Base-by-base conservation (phyloP, 2,329 filamentous ascomycete species). In the Penicillium sp. region DNA sequence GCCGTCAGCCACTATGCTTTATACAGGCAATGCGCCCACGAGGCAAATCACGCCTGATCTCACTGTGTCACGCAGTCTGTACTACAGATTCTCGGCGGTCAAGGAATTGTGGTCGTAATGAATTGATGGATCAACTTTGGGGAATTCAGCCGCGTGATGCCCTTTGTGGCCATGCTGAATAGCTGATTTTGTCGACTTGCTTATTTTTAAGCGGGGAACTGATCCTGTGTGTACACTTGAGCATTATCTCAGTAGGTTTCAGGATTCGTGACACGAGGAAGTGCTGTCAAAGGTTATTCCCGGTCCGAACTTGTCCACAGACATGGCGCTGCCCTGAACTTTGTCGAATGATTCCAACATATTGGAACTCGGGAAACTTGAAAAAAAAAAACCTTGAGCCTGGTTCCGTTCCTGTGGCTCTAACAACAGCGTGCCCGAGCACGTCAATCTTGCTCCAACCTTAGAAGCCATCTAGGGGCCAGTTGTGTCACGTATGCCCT, bases 31-130 rank as follows among this genome's bases (percentile, higher is more conserved):
- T 57, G 48, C 39, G 22, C 32, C 54, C 54, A 56, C 54, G 54
- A 54, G 46, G 54, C 10, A 34, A 50, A 32, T 36, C 21, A 42
- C 45, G 32, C 38, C 51, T 47, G 57, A 65, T 62, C 59, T 61
- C 53, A 63, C 57, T 34, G 61, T 65, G 54, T 61, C 59, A 65
- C 62, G 46, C 58, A 48, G 27, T 5, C 32, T 59, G 61, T 65
- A 53, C 61, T 57, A 65, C 61, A 3, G 40, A 47, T 51, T 10
- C 4, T 50, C 40, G 47, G 31, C 29, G 46, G 40, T 34, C 39
- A 48, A 45, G 42, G 21, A 62, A 10, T 41, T 54, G 44, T 53
- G 53, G 50, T 54, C 54, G 45, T 52, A 55, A 49, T 42, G 13
- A 32, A 57, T 38, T 48, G 42, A 34, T 51, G 27, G 21, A 57